Percentiles rank a stretch among this genome's conserved stretches.
These are phyloP conservation scores for Floccularia luteovirens DNA, from an alignment of 768 basidiomycete genomes.

Conservation along the genomic window DNA sequence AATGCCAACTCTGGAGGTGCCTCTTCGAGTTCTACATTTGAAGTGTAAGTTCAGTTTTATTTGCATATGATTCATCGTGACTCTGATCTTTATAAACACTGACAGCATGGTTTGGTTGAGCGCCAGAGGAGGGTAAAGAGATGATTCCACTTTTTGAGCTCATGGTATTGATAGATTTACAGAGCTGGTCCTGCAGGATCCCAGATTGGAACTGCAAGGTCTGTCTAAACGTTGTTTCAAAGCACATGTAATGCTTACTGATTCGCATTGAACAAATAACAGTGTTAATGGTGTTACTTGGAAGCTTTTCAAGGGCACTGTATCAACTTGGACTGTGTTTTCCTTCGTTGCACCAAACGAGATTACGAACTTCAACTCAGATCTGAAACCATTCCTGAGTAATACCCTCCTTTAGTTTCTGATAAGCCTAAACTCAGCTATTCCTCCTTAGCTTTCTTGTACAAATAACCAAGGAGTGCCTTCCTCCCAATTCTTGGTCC, in stretches of 20 bases:
- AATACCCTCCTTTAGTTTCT: not conserved
- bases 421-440: not conserved
- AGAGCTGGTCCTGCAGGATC: conserved; percentile 1
- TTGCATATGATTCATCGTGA: not conserved
- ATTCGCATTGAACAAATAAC: not conserved
- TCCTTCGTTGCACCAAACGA: conserved; percentile 26
- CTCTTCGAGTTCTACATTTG: conserved; percentile 19
- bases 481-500: conserved; percentile 23
- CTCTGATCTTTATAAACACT: not conserved
- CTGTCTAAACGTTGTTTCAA: not conserved
- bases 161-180: not conserved
- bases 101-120: conserved; percentile 2
- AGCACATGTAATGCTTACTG: not conserved
- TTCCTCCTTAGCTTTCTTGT: conserved; percentile 17
- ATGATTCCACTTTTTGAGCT: not conserved
- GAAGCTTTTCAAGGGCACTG: conserved; percentile 23
- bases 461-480: conserved; percentile 19
- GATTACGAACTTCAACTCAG: conserved; percentile 24
- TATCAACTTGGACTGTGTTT: conserved; percentile 23
- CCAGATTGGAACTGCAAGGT: conserved; percentile 5
- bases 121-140: not conserved
- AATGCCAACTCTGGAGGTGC: conserved; percentile 16
- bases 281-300: conserved; percentile 20
- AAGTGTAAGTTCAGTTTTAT: conserved; percentile 21
- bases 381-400: conserved; percentile 26